phyloP scores from a whole-genome alignment of 2,329 filamentous ascomycete species.

The Epichloe coenophiala region DNA sequence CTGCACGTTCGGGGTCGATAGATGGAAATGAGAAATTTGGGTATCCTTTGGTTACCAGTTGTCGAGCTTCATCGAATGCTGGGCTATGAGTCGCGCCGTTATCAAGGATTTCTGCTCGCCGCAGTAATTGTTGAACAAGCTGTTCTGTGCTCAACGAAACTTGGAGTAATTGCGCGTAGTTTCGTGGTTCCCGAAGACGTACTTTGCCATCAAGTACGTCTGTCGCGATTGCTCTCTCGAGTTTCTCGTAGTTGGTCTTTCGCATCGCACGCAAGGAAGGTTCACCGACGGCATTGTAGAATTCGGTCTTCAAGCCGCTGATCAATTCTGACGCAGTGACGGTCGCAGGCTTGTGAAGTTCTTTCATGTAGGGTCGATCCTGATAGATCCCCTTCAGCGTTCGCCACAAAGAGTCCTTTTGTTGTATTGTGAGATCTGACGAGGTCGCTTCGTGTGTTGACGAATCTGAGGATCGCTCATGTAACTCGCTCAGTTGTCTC shows the following conservation, averaged over 20 bases:
- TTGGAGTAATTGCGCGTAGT: slow-evolving; percentile 13
- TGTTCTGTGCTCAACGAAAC: slow-evolving; percentile 14
- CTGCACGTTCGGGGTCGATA: slow-evolving; percentile 14
- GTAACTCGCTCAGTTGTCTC: slow-evolving; percentile 28
- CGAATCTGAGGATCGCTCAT: slow-evolving; percentile 16
- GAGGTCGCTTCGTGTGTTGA: slow-evolving; percentile 5
- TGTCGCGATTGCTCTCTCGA: slow-evolving; percentile 16
- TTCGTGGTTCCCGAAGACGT: slow-evolving; percentile 12
- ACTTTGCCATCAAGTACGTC: slow-evolving; percentile 15
- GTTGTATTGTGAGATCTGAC: slow-evolving; percentile 10
- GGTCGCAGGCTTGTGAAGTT: slow-evolving; percentile 18
- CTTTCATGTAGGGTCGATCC: slow-evolving; percentile 23
- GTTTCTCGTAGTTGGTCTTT: slow-evolving; percentile 15
- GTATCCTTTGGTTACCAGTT: slow-evolving; percentile 9
- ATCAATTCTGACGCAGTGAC: slow-evolving; percentile 15
- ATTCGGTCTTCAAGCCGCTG: slow-evolving; percentile 13
- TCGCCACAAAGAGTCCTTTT: slow-evolving; percentile 21
- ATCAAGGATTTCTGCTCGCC: slow-evolving; percentile 13
- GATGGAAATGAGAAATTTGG: slow-evolving; percentile 15
- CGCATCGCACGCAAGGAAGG: slow-evolving; percentile 10
- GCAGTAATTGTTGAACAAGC: slow-evolving; percentile 18
- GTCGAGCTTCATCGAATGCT: slow-evolving; percentile 16
- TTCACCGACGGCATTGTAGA: slow-evolving; percentile 15
- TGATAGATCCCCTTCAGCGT: slow-evolving; percentile 17
- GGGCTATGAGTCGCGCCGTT: slow-evolving; percentile 11